A percentile compares a stretch with the other conserved stretches of the same genome.
These are phyloP conservation scores for Grosmannia huntii DNA, from an alignment of 2,329 filamentous ascomycete species.

Conservation along the genomic window DNA sequence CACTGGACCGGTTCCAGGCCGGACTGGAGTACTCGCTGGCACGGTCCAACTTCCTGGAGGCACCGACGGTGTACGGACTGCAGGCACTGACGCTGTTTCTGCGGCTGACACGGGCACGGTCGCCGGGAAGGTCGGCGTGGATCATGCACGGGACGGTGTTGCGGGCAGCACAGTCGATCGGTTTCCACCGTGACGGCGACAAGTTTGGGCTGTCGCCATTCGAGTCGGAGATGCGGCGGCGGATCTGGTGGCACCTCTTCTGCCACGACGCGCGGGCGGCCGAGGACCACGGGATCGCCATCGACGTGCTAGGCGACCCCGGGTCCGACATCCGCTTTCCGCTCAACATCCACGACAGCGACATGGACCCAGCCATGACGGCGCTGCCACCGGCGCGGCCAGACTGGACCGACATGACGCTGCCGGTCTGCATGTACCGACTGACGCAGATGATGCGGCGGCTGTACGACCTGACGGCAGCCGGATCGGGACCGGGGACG, in stretches of 20 bases:
- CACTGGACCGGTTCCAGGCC: constrained; percentile 7
- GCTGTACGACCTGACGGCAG: constrained; percentile 20
- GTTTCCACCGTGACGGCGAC: constrained; percentile 13
- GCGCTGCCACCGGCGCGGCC: constrained; percentile 27
- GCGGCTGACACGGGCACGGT: constrained; percentile 8
- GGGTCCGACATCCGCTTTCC: constrained; percentile 33
- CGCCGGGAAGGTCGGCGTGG: constrained; percentile 11
- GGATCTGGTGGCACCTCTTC: constrained; percentile 11
- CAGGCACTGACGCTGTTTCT: constrained; percentile 12
- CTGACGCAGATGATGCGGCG: constrained; percentile 31
- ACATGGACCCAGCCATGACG: constrained; percentile 30
- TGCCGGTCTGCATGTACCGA: constrained; percentile 36
- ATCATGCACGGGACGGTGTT: constrained; percentile 12
- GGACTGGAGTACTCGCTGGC: constrained; percentile 12
- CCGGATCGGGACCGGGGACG: constrained; percentile 1
- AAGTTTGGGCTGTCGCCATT: constrained; percentile 29
- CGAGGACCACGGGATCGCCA: constrained; percentile 34
- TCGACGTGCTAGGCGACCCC: constrained; percentile 20
- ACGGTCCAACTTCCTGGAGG: constrained; percentile 12
- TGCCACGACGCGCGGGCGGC: constrained; percentile 20
- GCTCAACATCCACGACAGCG: constrained; percentile 37
- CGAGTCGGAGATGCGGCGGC: constrained; percentile 13
- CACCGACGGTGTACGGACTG: constrained; percentile 9
- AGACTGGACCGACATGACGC: constrained; percentile 41
- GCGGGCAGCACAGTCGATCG: constrained; percentile 14